These are phyloP conservation scores for Hygrophila difformis DNA, from an alignment of 257 asterid species.

Conservation along the genomic window DNA sequence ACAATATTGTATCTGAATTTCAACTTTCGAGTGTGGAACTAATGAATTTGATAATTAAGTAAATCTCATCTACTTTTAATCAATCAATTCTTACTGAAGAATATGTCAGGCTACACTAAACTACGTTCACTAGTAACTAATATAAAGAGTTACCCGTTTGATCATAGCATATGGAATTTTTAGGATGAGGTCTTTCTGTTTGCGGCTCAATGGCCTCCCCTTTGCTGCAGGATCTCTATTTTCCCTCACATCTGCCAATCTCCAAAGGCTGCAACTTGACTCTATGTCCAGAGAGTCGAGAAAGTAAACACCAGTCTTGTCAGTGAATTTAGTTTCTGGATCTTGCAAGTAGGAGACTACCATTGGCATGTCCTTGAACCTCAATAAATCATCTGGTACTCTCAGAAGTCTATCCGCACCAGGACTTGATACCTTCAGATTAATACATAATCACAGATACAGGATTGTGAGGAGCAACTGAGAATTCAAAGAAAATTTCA, in stretches of 20 bases:
- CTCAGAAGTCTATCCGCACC: constrained; percentile 78
- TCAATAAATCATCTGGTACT: constrained; percentile 68
- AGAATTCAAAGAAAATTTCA: neutral
- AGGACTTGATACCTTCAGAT: constrained; percentile 73
- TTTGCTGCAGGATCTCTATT: constrained; percentile 73
- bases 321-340: constrained; percentile 22
- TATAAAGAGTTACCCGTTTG: constrained; percentile 41
- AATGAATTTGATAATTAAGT: too few species aligned
- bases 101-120: neutral
- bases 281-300: constrained; percentile 60
- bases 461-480: neutral
- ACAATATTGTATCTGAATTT: too few species aligned
- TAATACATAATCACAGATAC: constrained; percentile 7
- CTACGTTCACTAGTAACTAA: constrained; percentile 22
- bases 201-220: constrained; percentile 82
- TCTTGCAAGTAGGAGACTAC: constrained; percentile 47
- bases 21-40: too few species aligned
- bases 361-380: constrained; percentile 80
- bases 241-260: constrained; percentile 83
- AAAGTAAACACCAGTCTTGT: constrained; percentile 46
- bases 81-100: neutral
- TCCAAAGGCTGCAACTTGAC: constrained; percentile 63
- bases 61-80: too few species aligned
- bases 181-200: constrained; percentile 60
- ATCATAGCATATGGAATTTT: constrained; percentile 38